phyloP scores from a whole-genome alignment of 495 filamentous ascomycete genomes.

The Choiromyces venosus region DNA sequence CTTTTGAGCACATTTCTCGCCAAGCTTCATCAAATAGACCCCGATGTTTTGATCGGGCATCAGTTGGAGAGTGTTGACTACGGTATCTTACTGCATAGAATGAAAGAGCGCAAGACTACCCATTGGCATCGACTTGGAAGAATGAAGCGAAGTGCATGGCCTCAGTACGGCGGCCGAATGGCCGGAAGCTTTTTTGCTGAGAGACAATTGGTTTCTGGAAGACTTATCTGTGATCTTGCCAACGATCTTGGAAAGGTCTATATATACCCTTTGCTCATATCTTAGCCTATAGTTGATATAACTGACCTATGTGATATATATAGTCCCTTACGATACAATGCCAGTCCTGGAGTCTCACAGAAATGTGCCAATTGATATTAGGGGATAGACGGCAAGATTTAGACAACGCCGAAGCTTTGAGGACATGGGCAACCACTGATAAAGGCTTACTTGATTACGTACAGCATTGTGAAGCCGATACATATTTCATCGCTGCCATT shows the following conservation, averaged over 20 bases:
- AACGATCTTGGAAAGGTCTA: conserved; percentile 81
- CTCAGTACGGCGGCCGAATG: conserved; percentile 75
- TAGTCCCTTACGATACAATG: conserved; percentile 89
- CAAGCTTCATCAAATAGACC: conserved; percentile 77
- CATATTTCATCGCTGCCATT: conserved; percentile 88
- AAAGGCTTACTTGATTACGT: conserved; percentile 89
- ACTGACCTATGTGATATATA: conserved; percentile 28
- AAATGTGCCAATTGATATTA: conserved; percentile 91
- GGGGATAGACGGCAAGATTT: conserved; percentile 68
- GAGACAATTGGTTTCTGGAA: conserved; percentile 79
- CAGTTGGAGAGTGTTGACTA: conserved; percentile 95
- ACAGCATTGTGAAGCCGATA: conserved; percentile 86
- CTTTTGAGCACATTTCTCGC: conserved; percentile 83
- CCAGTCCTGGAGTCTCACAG: conserved; percentile 93
- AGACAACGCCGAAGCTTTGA: conserved; percentile 79
- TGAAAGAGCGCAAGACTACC: conserved; percentile 83
- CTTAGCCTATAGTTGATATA: not conserved
- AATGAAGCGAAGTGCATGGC: conserved; percentile 78
- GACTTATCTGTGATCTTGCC: conserved; percentile 85
- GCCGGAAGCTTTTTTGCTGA: conserved; percentile 87
- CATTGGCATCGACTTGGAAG: conserved; percentile 90
- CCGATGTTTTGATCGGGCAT: conserved; percentile 92
- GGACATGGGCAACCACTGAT: conserved; percentile 76
- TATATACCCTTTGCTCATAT: conserved; percentile 45
- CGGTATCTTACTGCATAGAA: conserved; percentile 76